phyloP scores from a whole-genome alignment of 2,329 filamentous ascomycete genomes.

The Aciculosporium take region DNA sequence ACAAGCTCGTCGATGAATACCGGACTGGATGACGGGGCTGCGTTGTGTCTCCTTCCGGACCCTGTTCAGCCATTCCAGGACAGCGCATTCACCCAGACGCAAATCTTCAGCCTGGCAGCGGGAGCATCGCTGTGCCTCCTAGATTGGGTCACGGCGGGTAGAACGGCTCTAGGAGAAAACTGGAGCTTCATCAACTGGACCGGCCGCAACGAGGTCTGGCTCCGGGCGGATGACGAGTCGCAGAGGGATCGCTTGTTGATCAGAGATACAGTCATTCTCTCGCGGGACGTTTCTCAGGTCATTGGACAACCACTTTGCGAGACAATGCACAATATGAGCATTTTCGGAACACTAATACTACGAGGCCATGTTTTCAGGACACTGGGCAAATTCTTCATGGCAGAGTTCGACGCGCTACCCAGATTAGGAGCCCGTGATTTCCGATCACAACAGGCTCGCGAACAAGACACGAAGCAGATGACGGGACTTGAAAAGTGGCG shows the following conservation, averaged over 20 bases:
- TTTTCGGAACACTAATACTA: conserved; percentile 77
- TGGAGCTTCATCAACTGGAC: conserved; percentile 74
- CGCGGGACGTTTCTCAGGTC: conserved; percentile 32
- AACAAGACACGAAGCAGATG: conserved; percentile 19
- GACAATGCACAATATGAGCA: conserved; percentile 59
- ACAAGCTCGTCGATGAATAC: conserved; percentile 45
- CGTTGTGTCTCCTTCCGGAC: conserved; percentile 64
- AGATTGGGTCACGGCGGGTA: conserved; percentile 89
- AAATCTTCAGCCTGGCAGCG: conserved; percentile 53
- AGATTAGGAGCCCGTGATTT: conserved; percentile 75
- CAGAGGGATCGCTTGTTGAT: conserved; percentile 50
- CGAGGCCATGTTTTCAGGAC: conserved; percentile 54
- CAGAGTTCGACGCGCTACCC: conserved; percentile 64
- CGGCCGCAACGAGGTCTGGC: conserved; percentile 81
- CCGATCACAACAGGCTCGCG: conserved; percentile 37
- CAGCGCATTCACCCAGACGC: conserved; percentile 72
- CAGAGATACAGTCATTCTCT: conserved; percentile 71
- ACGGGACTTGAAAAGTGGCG: conserved; percentile 40
- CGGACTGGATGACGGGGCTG: conserved; percentile 33
- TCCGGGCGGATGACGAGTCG: conserved; percentile 17
- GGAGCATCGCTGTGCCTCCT: conserved; percentile 59
- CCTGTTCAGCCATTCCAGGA: conserved; percentile 81
- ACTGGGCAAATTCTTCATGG: conserved; percentile 60
- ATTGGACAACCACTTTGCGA: conserved; percentile 30
- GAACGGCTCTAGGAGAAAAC: conserved; percentile 70